Evolutionary conservation across 768 basidiomycete genomes (phyloP).

Genomic region (Podaxis rugospora): DNA sequence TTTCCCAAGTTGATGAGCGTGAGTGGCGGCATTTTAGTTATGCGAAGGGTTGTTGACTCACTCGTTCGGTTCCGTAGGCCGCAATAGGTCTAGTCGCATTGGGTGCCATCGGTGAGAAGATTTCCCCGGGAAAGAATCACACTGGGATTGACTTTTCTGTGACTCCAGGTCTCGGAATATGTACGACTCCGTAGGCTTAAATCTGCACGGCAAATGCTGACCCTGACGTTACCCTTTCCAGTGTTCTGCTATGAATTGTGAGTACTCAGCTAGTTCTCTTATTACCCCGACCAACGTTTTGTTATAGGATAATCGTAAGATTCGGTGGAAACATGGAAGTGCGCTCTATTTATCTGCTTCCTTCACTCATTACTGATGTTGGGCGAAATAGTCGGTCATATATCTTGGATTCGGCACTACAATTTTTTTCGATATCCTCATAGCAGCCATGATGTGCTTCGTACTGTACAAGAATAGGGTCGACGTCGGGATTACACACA

Average conservation of each 20-base stretch:
- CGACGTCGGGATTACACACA: slow-evolving; percentile 17
- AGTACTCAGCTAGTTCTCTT: background rate
- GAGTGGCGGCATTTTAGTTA: background rate
- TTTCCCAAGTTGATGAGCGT: background rate
- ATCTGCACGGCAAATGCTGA: background rate
- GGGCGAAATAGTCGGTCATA: background rate
- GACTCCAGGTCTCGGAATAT: background rate
- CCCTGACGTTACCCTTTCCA: background rate
- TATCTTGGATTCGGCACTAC: slow-evolving; percentile 18
- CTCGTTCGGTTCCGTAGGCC: background rate
- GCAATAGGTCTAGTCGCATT: background rate
- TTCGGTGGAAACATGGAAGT: background rate
- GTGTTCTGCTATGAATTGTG: background rate
- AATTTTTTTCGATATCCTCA: slow-evolving; percentile 24
- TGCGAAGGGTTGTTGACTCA: background rate
- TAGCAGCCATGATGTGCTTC: slow-evolving; percentile 27
- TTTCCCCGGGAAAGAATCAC: background rate
- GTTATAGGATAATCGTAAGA: background rate
- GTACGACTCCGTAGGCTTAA: background rate
- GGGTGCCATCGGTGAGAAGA: background rate
- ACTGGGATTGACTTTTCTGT: background rate
- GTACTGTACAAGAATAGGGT: slow-evolving; percentile 25
- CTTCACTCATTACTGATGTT: background rate
- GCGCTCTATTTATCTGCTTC: background rate
- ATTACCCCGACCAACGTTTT: background rate